Base-by-base conservation (phyloP, 2,329 filamentous ascomycete genomes). In the Xylaria sp. region DNA sequence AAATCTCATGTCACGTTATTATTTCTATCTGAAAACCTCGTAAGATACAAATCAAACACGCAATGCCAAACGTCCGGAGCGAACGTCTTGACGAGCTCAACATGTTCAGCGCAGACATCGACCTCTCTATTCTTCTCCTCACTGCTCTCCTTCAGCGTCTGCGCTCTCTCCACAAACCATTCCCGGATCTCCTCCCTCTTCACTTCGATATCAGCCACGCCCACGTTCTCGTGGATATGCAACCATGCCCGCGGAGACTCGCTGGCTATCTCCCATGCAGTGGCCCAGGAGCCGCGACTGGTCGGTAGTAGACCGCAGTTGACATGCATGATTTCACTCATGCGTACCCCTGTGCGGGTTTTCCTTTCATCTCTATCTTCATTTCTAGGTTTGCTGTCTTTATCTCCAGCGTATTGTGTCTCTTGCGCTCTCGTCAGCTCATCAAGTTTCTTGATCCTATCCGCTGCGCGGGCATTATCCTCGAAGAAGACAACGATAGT, bases 1-100 rank as follows among this genome's bases (percentile, higher is more conserved):
- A 32, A 2, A 32, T 59, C 15, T 70, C 32, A 65, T 9, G 59
- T 66, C 51, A 76, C 75, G 54, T 69, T 70, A 64, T 71, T n/a
- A 25, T n/a, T 39, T 23, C 10, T 23, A 50, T 65, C 69, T 62
- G 57, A 74, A 72, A 66, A 70, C 67, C 68, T 77, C 77, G 74
- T 82, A 80, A 87, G 81, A 77, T 82, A 83, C 23, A 91, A 82
- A 79, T 92, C 90, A 80, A 91, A 91, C 65, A 92, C 90, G 73
- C 88, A 90, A 80, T 92, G 90, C 89, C 89, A 90, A 8, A 92
- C 88, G 0, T 85, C 88, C 34, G 90, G 90, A 73, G 89, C 90
- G 83, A 88, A 91, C 60, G 89, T 91, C 83, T 92, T 92, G 76
- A 92, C 90, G 73, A 84, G 81, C 80, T 91, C 89, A 48, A 89